Conservation (phyloP, 1,139 yeast species). For the Pneumocystis wakefieldiae region DNA sequence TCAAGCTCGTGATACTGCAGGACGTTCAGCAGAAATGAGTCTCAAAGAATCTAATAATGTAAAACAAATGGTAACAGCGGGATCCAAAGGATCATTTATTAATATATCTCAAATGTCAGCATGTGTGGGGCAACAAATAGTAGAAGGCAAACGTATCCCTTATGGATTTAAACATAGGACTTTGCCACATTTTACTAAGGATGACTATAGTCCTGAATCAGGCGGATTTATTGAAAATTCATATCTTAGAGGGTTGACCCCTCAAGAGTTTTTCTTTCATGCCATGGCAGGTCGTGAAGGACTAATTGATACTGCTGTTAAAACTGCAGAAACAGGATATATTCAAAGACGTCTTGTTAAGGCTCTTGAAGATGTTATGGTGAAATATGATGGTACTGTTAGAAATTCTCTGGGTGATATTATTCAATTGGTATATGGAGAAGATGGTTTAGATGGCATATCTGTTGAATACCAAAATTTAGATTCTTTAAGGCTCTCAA, state of each 20-base stretch:
- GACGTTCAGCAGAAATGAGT: slow-evolving; percentile 94
- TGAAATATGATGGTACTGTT: slow-evolving; percentile 95
- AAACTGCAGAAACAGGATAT: slow-evolving; percentile 98
- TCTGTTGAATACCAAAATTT: slow-evolving; percentile 96
- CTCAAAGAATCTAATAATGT: slow-evolving; percentile 89
- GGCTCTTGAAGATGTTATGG: slow-evolving; percentile 97
- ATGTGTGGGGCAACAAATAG: slow-evolving; percentile 99
- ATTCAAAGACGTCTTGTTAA: slow-evolving; percentile 97
- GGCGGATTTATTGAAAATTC: slow-evolving; percentile 97
- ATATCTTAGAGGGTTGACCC: slow-evolving; percentile 90
- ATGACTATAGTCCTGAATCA: slow-evolving; percentile 95
- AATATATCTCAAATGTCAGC: slow-evolving; percentile 99
- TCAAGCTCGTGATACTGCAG: slow-evolving; percentile 98
- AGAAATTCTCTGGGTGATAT: slow-evolving; percentile 94
- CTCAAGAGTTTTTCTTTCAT: slow-evolving; percentile 97
- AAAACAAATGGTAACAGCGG: slow-evolving; percentile 97
- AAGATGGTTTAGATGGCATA: slow-evolving; percentile 97
- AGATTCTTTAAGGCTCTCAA: slow-evolving; percentile 90
- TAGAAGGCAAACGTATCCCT: slow-evolving; percentile 98
- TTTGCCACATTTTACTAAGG: slow-evolving; percentile 93
- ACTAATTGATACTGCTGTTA: slow-evolving; percentile 95
- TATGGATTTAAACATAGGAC: slow-evolving; percentile 94
- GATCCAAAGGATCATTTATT: slow-evolving; percentile 97
- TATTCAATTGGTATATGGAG: slow-evolving; percentile 94
- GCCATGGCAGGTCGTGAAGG: slow-evolving; percentile 99